Base-by-base conservation (phyloP, 257 asterid genomes). In the Nicotiana undulata region DNA sequence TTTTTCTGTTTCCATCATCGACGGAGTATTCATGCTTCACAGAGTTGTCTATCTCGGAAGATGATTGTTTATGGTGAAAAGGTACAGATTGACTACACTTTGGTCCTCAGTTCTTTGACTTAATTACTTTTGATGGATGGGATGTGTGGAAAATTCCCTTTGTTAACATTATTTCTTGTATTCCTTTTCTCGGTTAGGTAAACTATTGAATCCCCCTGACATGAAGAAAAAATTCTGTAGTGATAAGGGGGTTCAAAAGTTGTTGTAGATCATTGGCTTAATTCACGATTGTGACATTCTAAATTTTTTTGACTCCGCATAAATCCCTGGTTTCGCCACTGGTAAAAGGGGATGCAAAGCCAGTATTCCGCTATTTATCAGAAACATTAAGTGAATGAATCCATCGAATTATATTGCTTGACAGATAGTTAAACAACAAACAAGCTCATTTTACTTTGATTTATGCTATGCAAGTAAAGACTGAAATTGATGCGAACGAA, bases 11-110 rank as follows among this genome's bases (percentile, higher is more conserved):
- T 22, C 18, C 44, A 18, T 63, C 34, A 61, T 63, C 31, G 9
- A 49, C 12, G 3, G 58, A 29, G 77, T 58, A 77, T 60, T 77
- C n/a, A 0, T 79, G 31, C 9, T 59, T 60, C 63, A 9, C 91
- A 90, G 92, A 66, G 49, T 40, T 15, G 80, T 26, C 20, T 31
- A 63, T 75, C 65, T 29, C 87, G 85, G 74, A 86, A 77, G 87
- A 86, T 83, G 91, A 49, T 92, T 65, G 87, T 89, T 80, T 88
- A 82, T 40, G 88, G 83, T 82, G 94, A 94, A 32, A 88, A 90
- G 95, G 96, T 92, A 83, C 13, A 8, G 34, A 75, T 37, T 46
- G 37, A 10, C 77, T 49, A 34, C 44, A 49, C 44, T 74, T 46
- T 49, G 24, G 44, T 26, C 22, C 26, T 74, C 17, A 49, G 17